These are phyloP conservation scores for Earliella scabrosa DNA, from an alignment of 1,284 basidiomycete species.

Conservation along the genomic window DNA sequence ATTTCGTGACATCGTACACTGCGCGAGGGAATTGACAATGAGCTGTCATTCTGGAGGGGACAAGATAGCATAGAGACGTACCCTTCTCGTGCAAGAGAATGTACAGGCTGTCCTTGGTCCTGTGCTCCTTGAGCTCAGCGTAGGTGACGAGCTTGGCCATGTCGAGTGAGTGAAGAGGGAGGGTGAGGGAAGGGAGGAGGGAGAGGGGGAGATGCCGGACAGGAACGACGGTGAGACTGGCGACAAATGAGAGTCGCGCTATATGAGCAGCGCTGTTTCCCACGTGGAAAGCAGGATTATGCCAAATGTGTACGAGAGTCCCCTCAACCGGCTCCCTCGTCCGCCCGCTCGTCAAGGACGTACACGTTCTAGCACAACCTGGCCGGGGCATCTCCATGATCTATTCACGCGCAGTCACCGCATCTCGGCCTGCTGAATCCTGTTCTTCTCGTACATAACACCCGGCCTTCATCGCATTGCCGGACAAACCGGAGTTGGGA, in stretches of 20 bases:
- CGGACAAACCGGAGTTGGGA: too few relatives aligned
- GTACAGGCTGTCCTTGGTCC: constrained; percentile 75
- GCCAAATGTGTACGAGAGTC: constrained; percentile 15
- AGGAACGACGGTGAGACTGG: constrained; percentile 19
- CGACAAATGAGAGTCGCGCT: constrained; percentile 22
- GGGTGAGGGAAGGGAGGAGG: constrained; percentile 24
- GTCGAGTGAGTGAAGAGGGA: constrained; percentile 12
- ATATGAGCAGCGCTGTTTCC: constrained; percentile 27
- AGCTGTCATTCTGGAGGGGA: constrained; percentile 38
- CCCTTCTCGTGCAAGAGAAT: constrained; percentile 86
- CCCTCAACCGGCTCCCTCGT: neutral
- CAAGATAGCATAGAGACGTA: constrained; percentile 38
- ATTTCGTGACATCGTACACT: constrained; percentile 96
- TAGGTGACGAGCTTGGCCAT: constrained; percentile 65
- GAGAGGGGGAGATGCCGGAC: constrained; percentile 12
- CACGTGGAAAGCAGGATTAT: constrained; percentile 33
- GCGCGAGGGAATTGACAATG: constrained; percentile 30
- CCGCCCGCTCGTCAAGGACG: neutral
- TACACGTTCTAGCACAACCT: constrained; percentile 10
- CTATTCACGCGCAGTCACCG: too few relatives aligned
- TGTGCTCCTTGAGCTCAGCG: constrained; percentile 79
- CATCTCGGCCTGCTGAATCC: too few relatives aligned
- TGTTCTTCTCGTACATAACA: too few relatives aligned
- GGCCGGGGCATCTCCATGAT: neutral
- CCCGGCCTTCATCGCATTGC: too few relatives aligned